These are phyloP conservation scores for Candida vartiovaarae DNA, from an alignment of 805 yeast genomes.

Conservation along the genomic window DNA sequence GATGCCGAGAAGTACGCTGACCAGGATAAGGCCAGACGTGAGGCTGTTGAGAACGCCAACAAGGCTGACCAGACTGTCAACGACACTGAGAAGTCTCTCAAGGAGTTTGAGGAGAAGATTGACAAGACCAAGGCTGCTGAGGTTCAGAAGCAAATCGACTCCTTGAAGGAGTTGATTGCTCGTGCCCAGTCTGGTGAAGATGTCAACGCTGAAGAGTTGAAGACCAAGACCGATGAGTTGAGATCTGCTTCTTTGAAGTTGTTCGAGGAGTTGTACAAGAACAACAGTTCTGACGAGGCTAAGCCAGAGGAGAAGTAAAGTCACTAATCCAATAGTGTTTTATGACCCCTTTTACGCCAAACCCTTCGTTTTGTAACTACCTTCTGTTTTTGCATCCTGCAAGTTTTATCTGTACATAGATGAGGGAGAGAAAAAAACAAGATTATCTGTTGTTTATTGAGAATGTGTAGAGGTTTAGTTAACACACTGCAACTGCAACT, in stretches of 20 bases:
- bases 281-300: slow-evolving; percentile 17
- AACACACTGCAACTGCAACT: not conserved
- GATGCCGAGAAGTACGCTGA: slow-evolving; percentile 57
- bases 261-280: slow-evolving; percentile 44
- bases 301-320: slow-evolving; percentile 21
- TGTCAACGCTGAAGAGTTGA: slow-evolving; percentile 54
- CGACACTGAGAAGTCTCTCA: slow-evolving; percentile 82
- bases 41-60: slow-evolving; percentile 71
- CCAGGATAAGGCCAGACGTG: slow-evolving; percentile 48
- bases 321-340: no score
- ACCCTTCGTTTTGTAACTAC: not conserved
- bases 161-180: slow-evolving; percentile 65
- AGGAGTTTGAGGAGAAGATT: slow-evolving; percentile 63
- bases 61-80: slow-evolving; percentile 74
- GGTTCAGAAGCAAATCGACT: slow-evolving; percentile 34
- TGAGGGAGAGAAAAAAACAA: not conserved
- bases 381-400: not conserved
- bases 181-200: slow-evolving; percentile 62
- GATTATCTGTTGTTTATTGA: no score
- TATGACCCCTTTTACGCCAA: not conserved
- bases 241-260: slow-evolving; percentile 72
- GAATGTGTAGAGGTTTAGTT: not conserved
- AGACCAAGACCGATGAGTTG: slow-evolving; percentile 75
- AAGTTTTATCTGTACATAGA: slow-evolving; percentile 1
- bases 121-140: slow-evolving; percentile 48